Evolutionary conservation across 2,329 filamentous ascomycete genomes (phyloP).

Genomic region (Arthroderma uncinatum): DNA sequence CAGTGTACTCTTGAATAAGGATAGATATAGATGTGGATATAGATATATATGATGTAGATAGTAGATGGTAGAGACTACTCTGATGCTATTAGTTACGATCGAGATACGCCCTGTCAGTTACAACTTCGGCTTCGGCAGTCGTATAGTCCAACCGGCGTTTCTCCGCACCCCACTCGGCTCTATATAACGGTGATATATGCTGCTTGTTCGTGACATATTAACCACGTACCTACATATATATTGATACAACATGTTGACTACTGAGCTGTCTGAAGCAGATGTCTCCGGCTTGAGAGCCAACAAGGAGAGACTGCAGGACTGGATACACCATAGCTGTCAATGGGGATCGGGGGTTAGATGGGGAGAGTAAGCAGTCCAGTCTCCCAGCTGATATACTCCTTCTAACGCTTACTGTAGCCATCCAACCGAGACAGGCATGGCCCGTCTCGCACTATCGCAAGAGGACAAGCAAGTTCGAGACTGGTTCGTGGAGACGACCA

Average conservation of each 20-base stretch:
- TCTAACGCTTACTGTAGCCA: slow-evolving; percentile 18
- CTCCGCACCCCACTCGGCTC: slow-evolving; percentile 5
- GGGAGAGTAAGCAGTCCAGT: slow-evolving; percentile 47
- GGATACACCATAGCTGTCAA: slow-evolving; percentile 54
- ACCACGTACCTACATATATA: background rate
- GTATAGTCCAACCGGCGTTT: slow-evolving; percentile 4
- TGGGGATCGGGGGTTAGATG: slow-evolving; percentile 57
- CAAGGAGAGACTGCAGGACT: slow-evolving; percentile 48
- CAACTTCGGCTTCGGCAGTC: background rate
- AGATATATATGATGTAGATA: no score
- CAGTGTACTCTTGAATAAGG: no score
- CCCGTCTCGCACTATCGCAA: slow-evolving; percentile 59
- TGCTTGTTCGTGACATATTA: no score
- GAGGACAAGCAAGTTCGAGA: slow-evolving; percentile 59
- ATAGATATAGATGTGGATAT: no score
- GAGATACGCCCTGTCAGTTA: background rate
- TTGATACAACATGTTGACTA: slow-evolving; percentile 26
- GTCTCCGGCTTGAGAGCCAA: slow-evolving; percentile 47
- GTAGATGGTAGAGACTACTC: no score
- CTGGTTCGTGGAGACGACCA: slow-evolving; percentile 60
- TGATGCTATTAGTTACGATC: background rate
- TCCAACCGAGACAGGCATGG: slow-evolving; percentile 62
- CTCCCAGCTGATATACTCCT: background rate
- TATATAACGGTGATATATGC: background rate
- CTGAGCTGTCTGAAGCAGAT: slow-evolving; percentile 40